Conservation (phyloP, 768 basidiomycete genomes). For the Hortiboletus campestris region DNA sequence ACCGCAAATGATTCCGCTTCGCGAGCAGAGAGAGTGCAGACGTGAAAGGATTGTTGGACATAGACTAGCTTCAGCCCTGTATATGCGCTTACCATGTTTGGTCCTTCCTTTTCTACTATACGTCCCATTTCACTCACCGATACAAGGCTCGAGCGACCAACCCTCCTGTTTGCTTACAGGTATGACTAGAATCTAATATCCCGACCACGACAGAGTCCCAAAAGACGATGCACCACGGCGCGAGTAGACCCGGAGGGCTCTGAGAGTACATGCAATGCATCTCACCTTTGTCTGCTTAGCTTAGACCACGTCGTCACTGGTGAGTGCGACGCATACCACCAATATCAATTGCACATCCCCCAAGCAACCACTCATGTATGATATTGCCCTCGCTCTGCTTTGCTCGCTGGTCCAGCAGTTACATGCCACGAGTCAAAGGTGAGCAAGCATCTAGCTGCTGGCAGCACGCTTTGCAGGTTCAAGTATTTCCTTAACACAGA, state of each 20-base stretch:
- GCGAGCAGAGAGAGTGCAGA: background rate
- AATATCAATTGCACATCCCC: background rate
- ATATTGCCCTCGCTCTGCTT: background rate
- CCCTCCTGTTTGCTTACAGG: background rate
- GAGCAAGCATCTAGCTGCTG: background rate
- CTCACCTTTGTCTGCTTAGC: background rate
- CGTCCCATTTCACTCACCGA: conserved; percentile 1
- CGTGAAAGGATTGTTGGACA: conserved; percentile 9
- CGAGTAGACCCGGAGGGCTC: background rate
- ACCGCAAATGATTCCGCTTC: conserved; percentile 23
- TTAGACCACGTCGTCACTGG: background rate
- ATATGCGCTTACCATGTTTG: conserved; percentile 12
- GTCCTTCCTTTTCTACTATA: background rate
- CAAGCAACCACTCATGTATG: background rate
- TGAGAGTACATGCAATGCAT: background rate
- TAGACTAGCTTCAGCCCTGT: conserved; percentile 28
- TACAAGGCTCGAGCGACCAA: background rate
- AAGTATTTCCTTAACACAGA: background rate
- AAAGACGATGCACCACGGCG: background rate
- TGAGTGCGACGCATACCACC: background rate
- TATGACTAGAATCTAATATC: background rate
- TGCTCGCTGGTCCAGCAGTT: background rate
- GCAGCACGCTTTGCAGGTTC: background rate
- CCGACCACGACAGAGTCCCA: background rate
- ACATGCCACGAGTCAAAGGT: background rate